Percentiles rank a stretch among this genome's conserved stretches.
phyloP scores from a whole-genome alignment of 805 yeast species.

The Wickerhamomyces hampshirensis region DNA sequence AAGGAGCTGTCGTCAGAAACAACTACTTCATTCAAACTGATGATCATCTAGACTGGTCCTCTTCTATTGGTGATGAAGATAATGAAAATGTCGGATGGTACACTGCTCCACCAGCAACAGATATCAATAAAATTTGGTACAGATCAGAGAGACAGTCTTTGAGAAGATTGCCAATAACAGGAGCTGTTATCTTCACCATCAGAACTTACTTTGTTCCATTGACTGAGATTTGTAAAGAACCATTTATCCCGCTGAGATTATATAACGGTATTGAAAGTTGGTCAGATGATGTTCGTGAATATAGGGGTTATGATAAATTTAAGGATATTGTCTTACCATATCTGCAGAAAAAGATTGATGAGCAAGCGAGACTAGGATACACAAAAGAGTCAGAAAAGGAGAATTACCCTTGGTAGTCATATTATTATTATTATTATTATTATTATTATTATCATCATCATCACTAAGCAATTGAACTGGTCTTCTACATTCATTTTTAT shows the following conservation, averaged over 20 bases:
- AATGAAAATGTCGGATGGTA: conserved; percentile 56
- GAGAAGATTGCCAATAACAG: conserved; percentile 54
- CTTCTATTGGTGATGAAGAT: conserved; percentile 55
- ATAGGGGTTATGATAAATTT: conserved; percentile 54
- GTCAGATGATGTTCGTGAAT: conserved; percentile 54
- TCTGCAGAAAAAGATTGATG: conserved; percentile 40
- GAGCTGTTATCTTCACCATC: conserved; percentile 55
- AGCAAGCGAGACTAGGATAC: conserved; percentile 19
- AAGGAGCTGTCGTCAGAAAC: conserved; percentile 62
- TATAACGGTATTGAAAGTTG: conserved; percentile 56
- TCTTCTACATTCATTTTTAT: too few relatives aligned
- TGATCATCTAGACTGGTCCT: conserved; percentile 58
- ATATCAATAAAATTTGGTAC: conserved; percentile 43
- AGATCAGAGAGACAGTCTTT: conserved; percentile 64
- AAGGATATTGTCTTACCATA: conserved; percentile 52
- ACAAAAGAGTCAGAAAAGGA: conserved; percentile 16
- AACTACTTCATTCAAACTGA: conserved; percentile 65
- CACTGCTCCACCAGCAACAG: conserved; percentile 48
- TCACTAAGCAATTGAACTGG: too few relatives aligned
- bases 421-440: too few relatives aligned
- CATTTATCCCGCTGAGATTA: conserved; percentile 55
- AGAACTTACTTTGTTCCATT: conserved; percentile 61
- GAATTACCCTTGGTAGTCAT: conserved; percentile 13
- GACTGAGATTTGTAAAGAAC: conserved; percentile 50
- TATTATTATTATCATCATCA: too few relatives aligned